A percentile compares a stretch with the other conserved stretches of the same genome.
Conservation (phyloP, 352 stramenopile genomes). For the Pythium sp. region DNA sequence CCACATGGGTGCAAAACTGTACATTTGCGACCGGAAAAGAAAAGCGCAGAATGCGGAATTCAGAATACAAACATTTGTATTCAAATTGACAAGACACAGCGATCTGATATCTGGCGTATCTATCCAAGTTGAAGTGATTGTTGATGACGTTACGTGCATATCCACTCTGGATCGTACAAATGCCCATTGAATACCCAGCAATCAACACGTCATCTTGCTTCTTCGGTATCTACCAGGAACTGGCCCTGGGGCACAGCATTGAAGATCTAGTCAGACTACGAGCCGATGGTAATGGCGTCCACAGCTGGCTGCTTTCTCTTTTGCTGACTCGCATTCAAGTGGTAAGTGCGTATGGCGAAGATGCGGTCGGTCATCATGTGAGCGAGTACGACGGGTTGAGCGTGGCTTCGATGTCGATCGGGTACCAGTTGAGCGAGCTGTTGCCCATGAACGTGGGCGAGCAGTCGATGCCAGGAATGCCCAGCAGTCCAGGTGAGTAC, state of each 20-base stretch:
- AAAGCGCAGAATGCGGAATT: background rate
- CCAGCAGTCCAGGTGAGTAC: background rate
- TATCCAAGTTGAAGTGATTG: conserved; percentile 3
- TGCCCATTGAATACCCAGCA: background rate
- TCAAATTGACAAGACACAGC: no score
- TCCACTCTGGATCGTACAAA: background rate
- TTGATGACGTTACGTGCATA: conserved; percentile 1
- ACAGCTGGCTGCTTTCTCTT: background rate
- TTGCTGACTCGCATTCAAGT: background rate
- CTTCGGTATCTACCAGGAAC: background rate
- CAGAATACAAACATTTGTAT: no score
- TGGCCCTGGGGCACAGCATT: background rate
- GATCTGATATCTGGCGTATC: background rate
- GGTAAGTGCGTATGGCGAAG: background rate
- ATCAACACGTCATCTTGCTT: background rate
- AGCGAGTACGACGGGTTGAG: conserved; percentile 13
- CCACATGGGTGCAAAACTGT: background rate
- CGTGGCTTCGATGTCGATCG: conserved; percentile 5
- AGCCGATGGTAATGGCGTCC: background rate
- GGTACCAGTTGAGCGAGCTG: conserved; percentile 14
- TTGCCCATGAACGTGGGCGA: conserved; percentile 6
- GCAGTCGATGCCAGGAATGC: conserved; percentile 6
- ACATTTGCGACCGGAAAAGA: background rate
- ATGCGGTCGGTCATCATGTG: background rate
- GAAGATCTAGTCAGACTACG: background rate